Evolutionary conservation across 768 basidiomycete genomes (phyloP).

Genomic region (Leccinum ochraceum): DNA sequence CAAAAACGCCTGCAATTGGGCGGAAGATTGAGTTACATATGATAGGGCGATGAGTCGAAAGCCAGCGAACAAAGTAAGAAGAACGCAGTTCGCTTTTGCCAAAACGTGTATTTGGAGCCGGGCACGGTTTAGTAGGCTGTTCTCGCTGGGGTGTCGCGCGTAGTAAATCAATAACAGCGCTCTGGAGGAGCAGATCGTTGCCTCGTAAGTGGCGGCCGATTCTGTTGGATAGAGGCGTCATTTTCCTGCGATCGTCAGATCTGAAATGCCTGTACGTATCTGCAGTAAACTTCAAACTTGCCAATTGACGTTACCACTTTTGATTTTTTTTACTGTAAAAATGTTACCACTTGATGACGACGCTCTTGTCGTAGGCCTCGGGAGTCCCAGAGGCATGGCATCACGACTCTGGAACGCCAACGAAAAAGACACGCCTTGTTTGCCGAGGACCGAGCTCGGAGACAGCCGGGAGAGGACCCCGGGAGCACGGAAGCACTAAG

Average conservation of each 20-base stretch:
- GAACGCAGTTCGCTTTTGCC: not conserved
- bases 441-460: no score
- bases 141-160: not conserved
- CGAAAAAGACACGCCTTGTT: not conserved
- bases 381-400: no score
- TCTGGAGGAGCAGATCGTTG: not conserved
- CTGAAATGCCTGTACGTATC: not conserved
- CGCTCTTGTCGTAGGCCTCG: not conserved
- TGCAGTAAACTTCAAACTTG: not conserved
- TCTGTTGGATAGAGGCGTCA: not conserved
- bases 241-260: not conserved
- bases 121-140: not conserved
- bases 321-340: no score
- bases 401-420: not conserved
- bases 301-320: not conserved
- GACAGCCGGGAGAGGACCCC: no score
- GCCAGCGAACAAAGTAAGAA: no score
- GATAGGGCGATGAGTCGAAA: no score
- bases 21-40: not conserved
- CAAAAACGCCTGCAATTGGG: not conserved
- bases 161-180: not conserved
- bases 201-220: not conserved
- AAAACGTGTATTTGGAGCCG: not conserved
- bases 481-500: no score
- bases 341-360: not conserved